Conservation (phyloP, 345 rosid genomes). For the Moricandia moricandioides region DNA sequence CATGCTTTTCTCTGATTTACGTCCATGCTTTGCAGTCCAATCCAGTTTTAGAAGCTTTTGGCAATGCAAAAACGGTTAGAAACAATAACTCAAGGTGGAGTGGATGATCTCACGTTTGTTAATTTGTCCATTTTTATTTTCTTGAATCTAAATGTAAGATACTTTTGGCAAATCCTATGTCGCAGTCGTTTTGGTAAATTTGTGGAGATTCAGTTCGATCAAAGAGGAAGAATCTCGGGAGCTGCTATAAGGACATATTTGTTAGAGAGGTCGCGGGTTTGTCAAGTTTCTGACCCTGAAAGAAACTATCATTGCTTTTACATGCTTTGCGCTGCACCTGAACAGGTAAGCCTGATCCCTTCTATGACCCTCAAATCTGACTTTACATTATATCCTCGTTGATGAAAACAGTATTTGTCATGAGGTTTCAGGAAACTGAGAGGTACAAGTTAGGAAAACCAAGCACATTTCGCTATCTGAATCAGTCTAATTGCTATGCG, state of each 20-base stretch:
- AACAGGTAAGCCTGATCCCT: constrained; percentile 50
- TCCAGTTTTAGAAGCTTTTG: constrained; percentile 99
- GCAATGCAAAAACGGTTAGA: constrained; percentile 95
- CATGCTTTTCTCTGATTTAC: constrained; percentile 10
- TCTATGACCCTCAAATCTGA: neutral
- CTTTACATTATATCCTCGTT: neutral
- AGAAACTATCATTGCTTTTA: constrained; percentile 98
- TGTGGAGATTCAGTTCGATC: constrained; percentile 92
- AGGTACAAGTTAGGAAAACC: constrained; percentile 80
- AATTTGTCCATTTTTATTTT: constrained; percentile 10
- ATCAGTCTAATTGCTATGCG: constrained; percentile 81
- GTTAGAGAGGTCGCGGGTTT: constrained; percentile 95
- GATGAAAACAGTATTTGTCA: neutral
- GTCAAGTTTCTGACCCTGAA: constrained; percentile 98
- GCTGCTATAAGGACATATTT: constrained; percentile 97
- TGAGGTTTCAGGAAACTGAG: constrained; percentile 58
- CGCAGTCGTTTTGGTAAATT: constrained; percentile 98
- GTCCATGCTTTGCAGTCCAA: constrained; percentile 63
- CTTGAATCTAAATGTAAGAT: constrained; percentile 8
- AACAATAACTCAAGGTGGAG: constrained; percentile 93
- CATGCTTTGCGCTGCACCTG: constrained; percentile 96
- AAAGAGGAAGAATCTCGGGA: constrained; percentile 84
- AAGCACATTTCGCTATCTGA: constrained; percentile 80
- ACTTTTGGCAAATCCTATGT: constrained; percentile 8
- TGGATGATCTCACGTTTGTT: constrained; percentile 9